Base-by-base conservation (phyloP, 768 basidiomycete genomes). In the Amanita rubescens region DNA sequence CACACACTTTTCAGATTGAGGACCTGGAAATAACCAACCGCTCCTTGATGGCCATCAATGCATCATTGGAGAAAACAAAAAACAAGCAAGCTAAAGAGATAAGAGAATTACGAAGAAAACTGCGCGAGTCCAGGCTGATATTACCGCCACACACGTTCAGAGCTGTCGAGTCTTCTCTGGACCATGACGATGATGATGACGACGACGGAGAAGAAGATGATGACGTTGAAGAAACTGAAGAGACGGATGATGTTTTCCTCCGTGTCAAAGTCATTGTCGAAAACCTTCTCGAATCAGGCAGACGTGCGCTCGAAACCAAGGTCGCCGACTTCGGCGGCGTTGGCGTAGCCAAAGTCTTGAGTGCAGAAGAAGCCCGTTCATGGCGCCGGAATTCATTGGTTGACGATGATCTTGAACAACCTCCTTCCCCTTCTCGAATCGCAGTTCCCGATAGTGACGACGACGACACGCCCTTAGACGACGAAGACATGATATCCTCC, bases 21-120 rank as follows among this genome's bases (percentile, higher is more conserved):
- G 92, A 95, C 70, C 75, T 95, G 10, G 90, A 94, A 68, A 95
- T 95, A 62, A 86, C 90, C 5, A 94, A 92, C 66, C 77, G 80
- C 32, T 95, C 92, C 1, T 76, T 95, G 15, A 75, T 94, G 43
- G 81, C 82, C 1, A 92, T 95, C 69, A 95, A 94, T 62, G 73
- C 85, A 2, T 79, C 86, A 15, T 75, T 95, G 19, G 92, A 95
- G 67, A 78, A 82, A 33, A 79, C 81, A 32, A 92, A 90, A 68
- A 80, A 86, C 58, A 78, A 77, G 25, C 92, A 94, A 62, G 81
- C 85, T 6, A 83, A 81, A 58, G 93, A 95, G 68, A 93, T 95
- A 49, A 80, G 88, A 19, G 89, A 92, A 38, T 74, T 95, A 15
- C 81, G 85, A 12, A 81, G 90, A 30, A 89, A 84, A 61, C 71